Evolutionary conservation across 495 filamentous ascomycete species (phyloP), one percentile per base, ranked within the genome.

Genomic region (Monascus purpureus): DNA sequence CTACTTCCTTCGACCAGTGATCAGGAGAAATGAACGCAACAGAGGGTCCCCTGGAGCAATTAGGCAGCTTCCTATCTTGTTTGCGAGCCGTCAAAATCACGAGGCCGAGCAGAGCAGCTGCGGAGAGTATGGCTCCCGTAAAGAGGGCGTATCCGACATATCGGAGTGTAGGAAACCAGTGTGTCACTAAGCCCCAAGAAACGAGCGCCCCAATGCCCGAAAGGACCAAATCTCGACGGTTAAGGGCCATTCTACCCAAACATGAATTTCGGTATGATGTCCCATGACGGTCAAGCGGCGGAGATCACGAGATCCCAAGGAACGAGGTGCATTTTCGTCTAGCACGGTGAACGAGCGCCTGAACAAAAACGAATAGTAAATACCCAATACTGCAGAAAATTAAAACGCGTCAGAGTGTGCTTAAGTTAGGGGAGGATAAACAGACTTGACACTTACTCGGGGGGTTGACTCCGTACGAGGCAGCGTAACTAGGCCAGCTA

Each of bases 91-190:
- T 80, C 12, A 81, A 46, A 11, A 81, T 41, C 4, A 81, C 42
- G 25, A 74, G 69, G 36, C 66, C 53, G 26, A 78, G 39, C 18
- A 68, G 60, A 13, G 57, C 41, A 32, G 70, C 36, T 3, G 70
- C 59, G 17, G 73, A 56, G 33, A 79, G 34, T 28, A 75, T 38
- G 33, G 65, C 54, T 40, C 86, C 86, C 34, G 70, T 59, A 35
- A 75, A 54, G 50, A 92, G 80, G 31, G 84, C 82, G 48, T 84
- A 80, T 43, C 77, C 81, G 16, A 78, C 64, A 64, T 75, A 92
- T 49, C 84, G 80, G 25, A 93, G 64, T 22, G 71, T 44, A 7
- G 87, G 85, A 46, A 80, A 58, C 78, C 81, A 90, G 57, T 75
- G 71, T 38, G 82, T 73, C 19, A 75, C 68, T 49, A 81, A 75